Evolutionary conservation across 1,139 yeast genomes (phyloP).

Genomic region (Scheffersomyces insectosa): DNA sequence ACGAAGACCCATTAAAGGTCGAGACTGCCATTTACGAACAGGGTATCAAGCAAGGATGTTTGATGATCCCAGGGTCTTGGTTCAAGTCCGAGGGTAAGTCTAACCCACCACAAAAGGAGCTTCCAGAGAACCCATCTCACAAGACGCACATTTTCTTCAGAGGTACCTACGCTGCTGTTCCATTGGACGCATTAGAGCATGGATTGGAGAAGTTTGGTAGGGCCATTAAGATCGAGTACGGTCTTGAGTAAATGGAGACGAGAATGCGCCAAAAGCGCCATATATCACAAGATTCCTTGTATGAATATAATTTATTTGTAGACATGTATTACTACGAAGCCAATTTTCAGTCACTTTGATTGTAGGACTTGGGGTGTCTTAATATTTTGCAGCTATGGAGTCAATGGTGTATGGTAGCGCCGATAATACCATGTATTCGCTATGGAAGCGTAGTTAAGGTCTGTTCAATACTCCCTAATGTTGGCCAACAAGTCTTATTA

Average conservation of each 20-base stretch:
- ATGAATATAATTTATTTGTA: too few relatives aligned
- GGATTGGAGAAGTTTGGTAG: slow-evolving; percentile 70
- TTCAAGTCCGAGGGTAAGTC: slow-evolving; percentile 55
- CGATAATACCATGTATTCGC: too few relatives aligned
- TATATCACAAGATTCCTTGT: neutral
- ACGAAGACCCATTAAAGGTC: slow-evolving; percentile 56
- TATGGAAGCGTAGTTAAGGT: too few relatives aligned
- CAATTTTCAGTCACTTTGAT: too few relatives aligned
- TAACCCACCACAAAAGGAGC: slow-evolving; percentile 50
- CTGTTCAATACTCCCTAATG: too few relatives aligned
- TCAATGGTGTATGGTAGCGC: too few relatives aligned
- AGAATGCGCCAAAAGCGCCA: too few relatives aligned
- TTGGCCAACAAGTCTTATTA: too few relatives aligned
- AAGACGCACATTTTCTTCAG: slow-evolving; percentile 67
- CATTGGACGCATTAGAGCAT: slow-evolving; percentile 54
- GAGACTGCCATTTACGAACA: slow-evolving; percentile 67
- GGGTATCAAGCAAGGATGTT: slow-evolving; percentile 63
- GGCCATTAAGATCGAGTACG: slow-evolving; percentile 51
- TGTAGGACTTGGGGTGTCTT: too few relatives aligned
- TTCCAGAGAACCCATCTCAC: slow-evolving; percentile 32
- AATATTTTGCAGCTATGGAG: too few relatives aligned
- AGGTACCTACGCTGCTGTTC: slow-evolving; percentile 89
- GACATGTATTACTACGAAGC: too few relatives aligned
- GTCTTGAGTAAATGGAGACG: slow-evolving; percentile 13
- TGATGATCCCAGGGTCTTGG: slow-evolving; percentile 92